Percentiles rank a stretch among this genome's conserved stretches.
Evolutionary conservation across 1,284 basidiomycete genomes (phyloP).

Genomic region (Puccinia triticina): DNA sequence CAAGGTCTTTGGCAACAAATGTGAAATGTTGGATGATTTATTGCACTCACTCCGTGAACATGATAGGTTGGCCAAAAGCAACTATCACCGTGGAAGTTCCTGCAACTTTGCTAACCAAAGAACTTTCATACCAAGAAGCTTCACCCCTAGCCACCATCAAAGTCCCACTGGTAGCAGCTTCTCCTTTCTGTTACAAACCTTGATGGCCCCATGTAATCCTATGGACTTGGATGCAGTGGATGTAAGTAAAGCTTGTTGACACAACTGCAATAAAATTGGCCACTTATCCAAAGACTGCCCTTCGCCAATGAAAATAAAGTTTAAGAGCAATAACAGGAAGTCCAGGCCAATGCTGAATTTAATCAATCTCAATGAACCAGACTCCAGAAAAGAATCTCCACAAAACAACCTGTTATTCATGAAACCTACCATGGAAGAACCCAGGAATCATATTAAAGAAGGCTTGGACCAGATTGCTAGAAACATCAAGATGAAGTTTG

Average conservation of each 20-base stretch:
- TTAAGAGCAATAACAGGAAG: background rate
- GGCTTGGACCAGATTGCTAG: no score
- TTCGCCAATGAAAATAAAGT: background rate
- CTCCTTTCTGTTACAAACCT: no score
- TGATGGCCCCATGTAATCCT: background rate
- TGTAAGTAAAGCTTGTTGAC: background rate
- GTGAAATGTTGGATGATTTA: background rate
- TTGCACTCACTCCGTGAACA: background rate
- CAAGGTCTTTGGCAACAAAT: background rate
- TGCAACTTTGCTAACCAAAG: no score
- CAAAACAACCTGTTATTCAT: background rate
- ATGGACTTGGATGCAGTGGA: conserved; percentile 14
- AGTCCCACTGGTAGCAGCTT: no score
- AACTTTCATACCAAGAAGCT: no score
- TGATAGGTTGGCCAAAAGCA: background rate
- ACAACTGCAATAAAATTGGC: conserved; percentile 10
- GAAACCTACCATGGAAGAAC: background rate
- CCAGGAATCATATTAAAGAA: no score
- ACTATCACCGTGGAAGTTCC: no score
- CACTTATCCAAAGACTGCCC: conserved; percentile 18
- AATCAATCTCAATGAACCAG: background rate
- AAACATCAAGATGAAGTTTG: no score
- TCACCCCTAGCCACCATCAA: no score
- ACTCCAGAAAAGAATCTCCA: background rate
- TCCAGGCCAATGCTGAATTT: background rate